These are phyloP conservation scores for Letharia columbiana DNA, from an alignment of 495 filamentous ascomycete genomes.

Conservation along the genomic window DNA sequence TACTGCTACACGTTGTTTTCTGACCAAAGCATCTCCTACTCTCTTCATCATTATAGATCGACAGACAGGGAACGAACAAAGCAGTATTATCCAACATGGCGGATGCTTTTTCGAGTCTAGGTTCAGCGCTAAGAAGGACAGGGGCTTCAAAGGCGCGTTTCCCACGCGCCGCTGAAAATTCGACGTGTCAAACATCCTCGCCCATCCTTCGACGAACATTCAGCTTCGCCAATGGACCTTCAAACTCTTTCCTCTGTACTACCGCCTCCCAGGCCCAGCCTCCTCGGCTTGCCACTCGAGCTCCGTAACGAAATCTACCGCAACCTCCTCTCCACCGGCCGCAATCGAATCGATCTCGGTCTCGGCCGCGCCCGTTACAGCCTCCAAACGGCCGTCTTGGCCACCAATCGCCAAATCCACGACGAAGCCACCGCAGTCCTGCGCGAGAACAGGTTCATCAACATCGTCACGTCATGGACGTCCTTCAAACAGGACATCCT, in stretches of 20 bases:
- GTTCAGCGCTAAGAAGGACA: too few species aligned
- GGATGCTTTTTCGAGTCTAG: too few species aligned
- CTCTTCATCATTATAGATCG: too few species aligned
- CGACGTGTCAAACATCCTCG: neutral
- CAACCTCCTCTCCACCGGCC: neutral
- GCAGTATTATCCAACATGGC: too few species aligned
- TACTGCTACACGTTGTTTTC: too few species aligned
- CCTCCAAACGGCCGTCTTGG: neutral
- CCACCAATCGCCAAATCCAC: neutral
- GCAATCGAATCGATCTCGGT: neutral
- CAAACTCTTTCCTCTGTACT: neutral
- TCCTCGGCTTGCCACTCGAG: neutral
- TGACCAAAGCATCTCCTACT: too few species aligned
- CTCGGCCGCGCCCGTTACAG: neutral
- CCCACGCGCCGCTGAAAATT: neutral
- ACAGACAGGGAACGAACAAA: too few species aligned
- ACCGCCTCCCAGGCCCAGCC: neutral
- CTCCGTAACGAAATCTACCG: neutral
- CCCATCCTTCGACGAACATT: neutral
- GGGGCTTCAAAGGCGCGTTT: neutral
- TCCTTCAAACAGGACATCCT: neutral
- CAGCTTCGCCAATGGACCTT: neutral
- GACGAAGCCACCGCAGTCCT: neutral
- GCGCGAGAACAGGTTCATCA: neutral
- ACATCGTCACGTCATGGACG: neutral